Conservation (phyloP, 2,329 filamentous ascomycete species). For the Ophiostoma piceae region DNA sequence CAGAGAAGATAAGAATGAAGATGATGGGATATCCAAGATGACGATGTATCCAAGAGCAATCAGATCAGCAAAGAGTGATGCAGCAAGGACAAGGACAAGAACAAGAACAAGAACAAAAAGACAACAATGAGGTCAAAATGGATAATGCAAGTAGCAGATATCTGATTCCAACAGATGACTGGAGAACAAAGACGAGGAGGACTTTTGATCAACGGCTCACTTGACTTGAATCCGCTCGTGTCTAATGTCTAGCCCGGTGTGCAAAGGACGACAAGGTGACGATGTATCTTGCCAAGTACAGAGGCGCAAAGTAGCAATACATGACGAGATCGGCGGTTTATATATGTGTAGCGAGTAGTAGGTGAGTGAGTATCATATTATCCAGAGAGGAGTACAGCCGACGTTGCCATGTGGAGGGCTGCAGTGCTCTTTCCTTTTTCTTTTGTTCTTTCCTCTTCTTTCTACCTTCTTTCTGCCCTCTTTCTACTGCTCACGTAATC, state of each 20-base stretch:
- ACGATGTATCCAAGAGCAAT: not conserved
- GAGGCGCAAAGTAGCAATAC: not conserved
- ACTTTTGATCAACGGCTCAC: no score
- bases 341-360: not conserved
- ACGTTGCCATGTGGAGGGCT: slow-evolving; percentile 1
- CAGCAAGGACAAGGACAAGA: not conserved
- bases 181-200: slow-evolving; percentile 7
- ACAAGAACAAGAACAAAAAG: not conserved
- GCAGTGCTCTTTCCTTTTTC: slow-evolving; percentile 5
- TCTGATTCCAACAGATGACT: not conserved
- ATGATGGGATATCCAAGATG: not conserved
- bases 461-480: not conserved
- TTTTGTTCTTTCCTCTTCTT: not conserved
- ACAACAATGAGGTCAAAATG: not conserved
- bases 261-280: slow-evolving; percentile 2
- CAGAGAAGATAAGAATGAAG: not conserved
- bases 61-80: not conserved
- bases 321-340: not conserved
- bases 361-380: not conserved
- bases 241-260: not conserved
- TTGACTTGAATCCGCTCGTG: not conserved
- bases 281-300: slow-evolving; percentile 7
- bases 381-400: not conserved
- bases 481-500: not conserved
- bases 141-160: not conserved